These are phyloP conservation scores for Ustilago esculenta DNA, from an alignment of 1,284 basidiomycete species.

Conservation along the genomic window DNA sequence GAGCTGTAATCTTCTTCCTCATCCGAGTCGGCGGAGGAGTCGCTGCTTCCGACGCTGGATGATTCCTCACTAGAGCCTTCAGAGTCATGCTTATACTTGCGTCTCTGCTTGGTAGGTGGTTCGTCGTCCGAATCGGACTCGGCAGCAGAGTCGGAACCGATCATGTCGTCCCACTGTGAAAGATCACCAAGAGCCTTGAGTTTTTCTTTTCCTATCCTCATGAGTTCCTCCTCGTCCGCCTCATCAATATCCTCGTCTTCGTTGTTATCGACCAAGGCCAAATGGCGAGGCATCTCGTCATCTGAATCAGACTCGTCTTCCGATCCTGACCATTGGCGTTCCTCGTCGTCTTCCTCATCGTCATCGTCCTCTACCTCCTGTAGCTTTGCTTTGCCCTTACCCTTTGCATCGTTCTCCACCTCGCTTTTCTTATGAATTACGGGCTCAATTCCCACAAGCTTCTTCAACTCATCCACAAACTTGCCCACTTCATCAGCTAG, in stretches of 20 bases:
- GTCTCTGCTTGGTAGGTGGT: not conserved
- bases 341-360: constrained; percentile 28
- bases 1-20: constrained; percentile 45
- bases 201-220: constrained; percentile 35
- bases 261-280: constrained; percentile 7
- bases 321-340: constrained; percentile 47
- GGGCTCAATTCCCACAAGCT: constrained; percentile 28
- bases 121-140: constrained; percentile 16
- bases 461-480: constrained; percentile 70
- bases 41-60: too few species aligned
- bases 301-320: constrained; percentile 41
- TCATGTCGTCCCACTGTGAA: constrained; percentile 45
- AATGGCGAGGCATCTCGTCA: constrained; percentile 6
- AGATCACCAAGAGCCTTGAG: constrained; percentile 47
- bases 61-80: too few species aligned
- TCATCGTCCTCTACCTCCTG: constrained; percentile 14
- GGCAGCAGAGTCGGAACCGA: constrained; percentile 36
- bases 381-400: constrained; percentile 29
- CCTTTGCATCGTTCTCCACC: constrained; percentile 11
- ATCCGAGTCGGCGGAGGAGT: too few species aligned
- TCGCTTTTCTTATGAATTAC: constrained; percentile 1
- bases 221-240: constrained; percentile 31
- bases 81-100: not conserved
- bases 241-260: constrained; percentile 17
- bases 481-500: constrained; percentile 74